phyloP scores from a whole-genome alignment of 768 basidiomycete species.

The Russula lepida region DNA sequence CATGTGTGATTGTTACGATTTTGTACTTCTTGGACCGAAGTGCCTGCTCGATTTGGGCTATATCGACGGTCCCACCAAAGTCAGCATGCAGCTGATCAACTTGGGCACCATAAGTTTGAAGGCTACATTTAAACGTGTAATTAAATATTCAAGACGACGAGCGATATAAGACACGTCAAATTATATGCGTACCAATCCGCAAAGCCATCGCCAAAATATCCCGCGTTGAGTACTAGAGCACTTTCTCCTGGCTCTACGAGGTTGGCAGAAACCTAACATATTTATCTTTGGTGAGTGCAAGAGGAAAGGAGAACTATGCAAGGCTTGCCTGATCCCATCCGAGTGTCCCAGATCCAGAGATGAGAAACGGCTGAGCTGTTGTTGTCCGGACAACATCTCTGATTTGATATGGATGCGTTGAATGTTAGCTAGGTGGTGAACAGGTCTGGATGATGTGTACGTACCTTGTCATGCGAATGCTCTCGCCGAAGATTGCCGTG shows the following conservation, averaged over 20 bases:
- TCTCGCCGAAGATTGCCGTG: conserved; percentile 79
- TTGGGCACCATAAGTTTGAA: conserved; percentile 81
- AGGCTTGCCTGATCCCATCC: conserved; percentile 85
- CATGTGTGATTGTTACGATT: conserved; percentile 87
- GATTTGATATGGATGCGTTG: neutral
- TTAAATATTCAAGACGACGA: neutral
- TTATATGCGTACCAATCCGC: conserved; percentile 59
- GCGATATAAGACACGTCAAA: neutral
- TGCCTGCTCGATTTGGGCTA: conserved; percentile 53
- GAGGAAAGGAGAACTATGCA: conserved; percentile 2
- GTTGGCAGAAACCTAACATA: conserved; percentile 71
- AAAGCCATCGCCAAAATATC: conserved; percentile 93
- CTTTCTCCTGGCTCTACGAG: conserved; percentile 75
- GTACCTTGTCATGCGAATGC: conserved; percentile 74
- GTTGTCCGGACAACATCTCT: conserved; percentile 75
- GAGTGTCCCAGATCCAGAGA: conserved; percentile 90
- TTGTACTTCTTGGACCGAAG: conserved; percentile 80
- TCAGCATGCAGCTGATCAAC: conserved; percentile 79
- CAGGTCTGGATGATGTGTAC: conserved; percentile 17
- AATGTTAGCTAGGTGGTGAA: neutral
- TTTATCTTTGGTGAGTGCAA: neutral
- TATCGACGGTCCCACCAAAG: conserved; percentile 66
- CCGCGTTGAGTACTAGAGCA: conserved; percentile 77
- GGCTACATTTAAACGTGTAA: conserved; percentile 35
- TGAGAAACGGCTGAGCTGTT: conserved; percentile 81